Base-by-base conservation (phyloP, 805 yeast species). In the Kodamaea restingae region DNA sequence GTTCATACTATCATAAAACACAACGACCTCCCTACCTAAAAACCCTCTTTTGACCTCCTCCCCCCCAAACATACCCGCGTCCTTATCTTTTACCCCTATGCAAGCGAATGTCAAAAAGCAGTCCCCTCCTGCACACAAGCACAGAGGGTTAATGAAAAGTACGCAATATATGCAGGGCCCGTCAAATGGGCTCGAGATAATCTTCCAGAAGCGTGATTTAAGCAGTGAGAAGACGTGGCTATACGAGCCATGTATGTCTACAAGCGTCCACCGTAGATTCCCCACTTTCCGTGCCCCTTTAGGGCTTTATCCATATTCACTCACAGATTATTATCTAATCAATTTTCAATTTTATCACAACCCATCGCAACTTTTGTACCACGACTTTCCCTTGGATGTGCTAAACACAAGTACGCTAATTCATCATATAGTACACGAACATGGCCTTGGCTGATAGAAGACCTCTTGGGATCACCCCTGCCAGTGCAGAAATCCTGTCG, bases 381-480 rank as follows among this genome's bases (percentile, higher is more conserved):
- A 36, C 25, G 6, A 36, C 39, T 34, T 17, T 32, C 35, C 20
- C 24, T 30, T 30, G 32, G n/a, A 30, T 30, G 32, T 30, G 32
- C 32, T 30, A 30, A 30, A 30, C 8, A 17, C 20, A n/a, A 17
- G 21, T 12, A n/a, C 32, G 27, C 31, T 10, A 26, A 37, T 26
- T 31, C 20, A 15, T 11, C 28, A n/a, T 27, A 9, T 9, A 36
- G 35, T 30, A 30, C 34, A 31, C 32, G n/a, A 56, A 30, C 33
- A 78, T 78, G 84, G 84, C 84, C 41, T 69, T 78, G 63, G 78
- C 84, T 45, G 80, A 78, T 55, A 73, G 81, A 67, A 76, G 82
- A 70, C 83, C 83, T 18, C 68, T 76, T 38, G 75, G 71, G 25
- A 65, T 77, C 49, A 75, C 80, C 33, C 70, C 69, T 17, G 58